Conservation (phyloP, 2,329 filamentous ascomycete species). For the Xenoacremonium recifei region DNA sequence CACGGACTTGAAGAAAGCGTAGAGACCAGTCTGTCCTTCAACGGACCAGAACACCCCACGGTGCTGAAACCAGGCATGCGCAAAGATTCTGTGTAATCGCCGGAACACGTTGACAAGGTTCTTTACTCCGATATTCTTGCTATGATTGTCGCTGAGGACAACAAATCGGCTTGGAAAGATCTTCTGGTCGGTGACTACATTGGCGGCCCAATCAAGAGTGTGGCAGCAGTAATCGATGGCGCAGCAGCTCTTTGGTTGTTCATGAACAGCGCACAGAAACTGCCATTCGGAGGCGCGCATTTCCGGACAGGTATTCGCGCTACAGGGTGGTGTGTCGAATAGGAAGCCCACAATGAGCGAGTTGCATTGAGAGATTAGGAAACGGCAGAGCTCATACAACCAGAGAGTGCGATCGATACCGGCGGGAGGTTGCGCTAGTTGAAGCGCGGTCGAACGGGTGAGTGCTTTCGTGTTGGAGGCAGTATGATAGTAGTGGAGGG, state of each 20-base stretch:
- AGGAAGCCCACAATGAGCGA: constrained; percentile 89
- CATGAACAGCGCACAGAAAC: constrained; percentile 96
- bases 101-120: constrained; percentile 95
- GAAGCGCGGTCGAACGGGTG: constrained; percentile 69
- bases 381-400: constrained; percentile 97
- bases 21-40: constrained; percentile 86
- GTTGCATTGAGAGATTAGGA: constrained; percentile 93
- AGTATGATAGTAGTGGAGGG: constrained; percentile 82
- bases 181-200: constrained; percentile 90
- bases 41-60: constrained; percentile 93
- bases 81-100: constrained; percentile 92
- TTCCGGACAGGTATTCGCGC: constrained; percentile 84
- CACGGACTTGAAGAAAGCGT: constrained; percentile 95
- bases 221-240: constrained; percentile 99
- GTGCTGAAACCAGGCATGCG: constrained; percentile 98
- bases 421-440: constrained; percentile 76
- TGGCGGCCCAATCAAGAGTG: constrained; percentile 96
- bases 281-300: constrained; percentile 99
- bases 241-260: constrained; percentile 93
- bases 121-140: constrained; percentile 65
- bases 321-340: constrained; percentile 86
- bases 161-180: constrained; percentile 87
- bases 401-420: constrained; percentile 85
- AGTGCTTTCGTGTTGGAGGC: constrained; percentile 67
- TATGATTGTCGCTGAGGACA: constrained; percentile 53